Percentiles rank a stretch among this genome's conserved stretches.
Evolutionary conservation across 1,284 basidiomycete genomes (phyloP).

Genomic region (Xerocomus amazonicus): DNA sequence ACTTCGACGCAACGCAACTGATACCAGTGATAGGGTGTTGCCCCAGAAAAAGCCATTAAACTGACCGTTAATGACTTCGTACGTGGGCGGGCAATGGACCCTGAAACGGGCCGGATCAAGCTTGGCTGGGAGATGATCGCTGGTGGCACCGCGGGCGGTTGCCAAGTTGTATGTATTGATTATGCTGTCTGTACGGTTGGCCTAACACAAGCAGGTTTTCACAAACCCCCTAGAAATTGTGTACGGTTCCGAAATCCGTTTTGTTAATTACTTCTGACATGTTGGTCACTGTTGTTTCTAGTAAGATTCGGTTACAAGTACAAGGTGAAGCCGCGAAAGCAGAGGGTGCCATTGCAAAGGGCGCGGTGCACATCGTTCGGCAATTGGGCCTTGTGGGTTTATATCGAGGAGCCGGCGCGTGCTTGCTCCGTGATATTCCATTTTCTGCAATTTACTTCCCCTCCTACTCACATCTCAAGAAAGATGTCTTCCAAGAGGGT

Average conservation of each 20-base stretch:
- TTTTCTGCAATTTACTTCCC: slow-evolving; percentile 87
- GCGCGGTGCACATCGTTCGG: slow-evolving; percentile 89
- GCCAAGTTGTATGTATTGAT: slow-evolving; percentile 83
- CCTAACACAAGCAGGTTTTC: slow-evolving; percentile 62
- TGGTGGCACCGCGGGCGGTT: slow-evolving; percentile 92
- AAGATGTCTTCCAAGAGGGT: slow-evolving; percentile 94
- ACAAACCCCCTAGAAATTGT: slow-evolving; percentile 96
- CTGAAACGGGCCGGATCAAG: slow-evolving; percentile 91
- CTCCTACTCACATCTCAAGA: slow-evolving; percentile 82
- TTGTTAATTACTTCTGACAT: slow-evolving; percentile 1
- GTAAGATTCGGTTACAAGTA: slow-evolving; percentile 96
- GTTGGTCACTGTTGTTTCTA: slow-evolving; percentile 31
- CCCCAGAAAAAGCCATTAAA: slow-evolving; percentile 98
- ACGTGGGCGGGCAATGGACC: slow-evolving; percentile 81
- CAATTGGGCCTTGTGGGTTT: slow-evolving; percentile 90
- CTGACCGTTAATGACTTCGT: slow-evolving; percentile 95
- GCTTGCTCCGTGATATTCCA: slow-evolving; percentile 89
- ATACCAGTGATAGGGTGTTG: slow-evolving; percentile 71
- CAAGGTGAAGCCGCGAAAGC: slow-evolving; percentile 92
- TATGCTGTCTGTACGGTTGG: slow-evolving; percentile 8
- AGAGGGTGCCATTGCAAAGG: slow-evolving; percentile 74
- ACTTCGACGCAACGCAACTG: slow-evolving; percentile 2
- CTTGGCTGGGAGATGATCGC: slow-evolving; percentile 86
- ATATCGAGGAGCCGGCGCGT: slow-evolving; percentile 89
- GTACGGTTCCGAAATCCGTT: slow-evolving; percentile 42